Evolutionary conservation across 2,329 filamentous ascomycete species (phyloP).

Genomic region (Orbilia javanica): DNA sequence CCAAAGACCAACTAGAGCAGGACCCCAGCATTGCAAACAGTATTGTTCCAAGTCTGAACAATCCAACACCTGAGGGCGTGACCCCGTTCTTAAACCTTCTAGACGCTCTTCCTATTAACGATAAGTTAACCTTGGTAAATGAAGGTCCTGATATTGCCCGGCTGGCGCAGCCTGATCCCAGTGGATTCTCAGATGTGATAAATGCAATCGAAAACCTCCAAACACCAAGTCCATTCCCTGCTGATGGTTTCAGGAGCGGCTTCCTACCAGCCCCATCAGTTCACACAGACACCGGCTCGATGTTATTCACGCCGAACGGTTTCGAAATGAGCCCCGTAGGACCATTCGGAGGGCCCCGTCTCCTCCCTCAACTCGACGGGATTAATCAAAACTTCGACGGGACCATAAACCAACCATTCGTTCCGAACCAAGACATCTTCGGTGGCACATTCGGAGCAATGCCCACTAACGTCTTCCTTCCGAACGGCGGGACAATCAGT

Average conservation of each 20-base stretch:
- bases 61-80: conserved; percentile 2
- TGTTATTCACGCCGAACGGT: conserved; percentile 23
- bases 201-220: conserved; percentile 22
- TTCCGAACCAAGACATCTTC: background rate
- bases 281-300: conserved; percentile 3
- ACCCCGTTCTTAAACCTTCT: conserved; percentile 7
- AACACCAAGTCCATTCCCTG: background rate
- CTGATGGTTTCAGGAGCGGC: background rate
- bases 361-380: background rate
- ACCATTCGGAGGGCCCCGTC: background rate
- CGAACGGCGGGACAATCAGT: conserved; percentile 28
- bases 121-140: conserved; percentile 23
- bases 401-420: background rate
- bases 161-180: conserved; percentile 7
- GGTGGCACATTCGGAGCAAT: conserved; percentile 8
- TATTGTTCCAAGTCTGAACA: conserved; percentile 19
- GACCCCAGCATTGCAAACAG: conserved; percentile 7
- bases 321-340: conserved; percentile 30
- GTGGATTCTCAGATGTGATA: conserved; percentile 15
- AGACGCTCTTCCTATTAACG: conserved; percentile 1
- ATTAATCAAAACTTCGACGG: conserved; percentile 24
- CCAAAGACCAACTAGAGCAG: background rate
- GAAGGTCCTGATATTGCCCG: conserved; percentile 24
- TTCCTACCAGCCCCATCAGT: background rate
- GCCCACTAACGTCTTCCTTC: conserved; percentile 13